Evolutionary conservation across 2,329 filamentous ascomycete species (phyloP).

Genomic region (Saccharata proteae): DNA sequence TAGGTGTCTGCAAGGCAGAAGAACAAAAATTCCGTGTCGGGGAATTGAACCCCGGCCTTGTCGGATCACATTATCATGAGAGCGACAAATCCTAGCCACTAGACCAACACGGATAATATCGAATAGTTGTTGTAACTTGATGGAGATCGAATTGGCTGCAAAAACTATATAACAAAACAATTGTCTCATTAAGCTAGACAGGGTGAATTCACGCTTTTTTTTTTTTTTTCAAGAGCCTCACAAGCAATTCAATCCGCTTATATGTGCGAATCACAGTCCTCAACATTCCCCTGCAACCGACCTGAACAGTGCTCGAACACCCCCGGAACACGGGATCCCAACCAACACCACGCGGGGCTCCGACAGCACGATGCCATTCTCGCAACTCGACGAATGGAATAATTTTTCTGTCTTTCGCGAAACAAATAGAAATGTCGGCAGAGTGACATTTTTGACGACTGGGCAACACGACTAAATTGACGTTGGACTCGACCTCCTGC

Average conservation of each 20-base stretch:
- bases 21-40: background rate
- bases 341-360: conserved; percentile 2
- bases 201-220: background rate
- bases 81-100: background rate
- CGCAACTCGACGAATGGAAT: no score
- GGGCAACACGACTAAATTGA: no score
- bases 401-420: no score
- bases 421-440: no score
- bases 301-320: background rate
- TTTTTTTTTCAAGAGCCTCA: background rate
- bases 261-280: no score
- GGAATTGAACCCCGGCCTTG: background rate
- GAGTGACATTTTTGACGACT: no score
- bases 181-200: background rate
- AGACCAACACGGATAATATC: background rate
- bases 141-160: background rate
- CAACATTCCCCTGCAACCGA: no score
- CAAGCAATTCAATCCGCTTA: no score
- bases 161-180: background rate
- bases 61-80: no score
- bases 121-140: background rate
- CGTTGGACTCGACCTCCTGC: no score
- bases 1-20: no score
- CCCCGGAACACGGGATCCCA: background rate
- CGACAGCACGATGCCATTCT: no score